These are phyloP conservation scores for Rhodotorula sp. DNA, from an alignment of 1,284 basidiomycete genomes.

Conservation along the genomic window DNA sequence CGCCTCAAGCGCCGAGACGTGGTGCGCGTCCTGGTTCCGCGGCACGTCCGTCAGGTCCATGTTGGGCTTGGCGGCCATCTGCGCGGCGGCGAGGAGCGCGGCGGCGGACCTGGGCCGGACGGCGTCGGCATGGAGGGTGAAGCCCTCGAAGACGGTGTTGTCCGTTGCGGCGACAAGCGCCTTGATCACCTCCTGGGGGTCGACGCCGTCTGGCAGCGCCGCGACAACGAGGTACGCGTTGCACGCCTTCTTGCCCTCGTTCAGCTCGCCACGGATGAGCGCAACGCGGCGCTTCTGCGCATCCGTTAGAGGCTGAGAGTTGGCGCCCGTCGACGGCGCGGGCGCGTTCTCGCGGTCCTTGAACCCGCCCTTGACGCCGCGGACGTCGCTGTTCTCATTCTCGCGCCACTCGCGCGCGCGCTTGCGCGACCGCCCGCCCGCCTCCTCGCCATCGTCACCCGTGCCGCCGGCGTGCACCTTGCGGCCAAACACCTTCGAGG, in stretches of 20 bases:
- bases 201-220: constrained; percentile 59
- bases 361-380: constrained; percentile 37
- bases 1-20: constrained; percentile 44
- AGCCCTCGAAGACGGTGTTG: constrained; percentile 71
- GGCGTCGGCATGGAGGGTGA: constrained; percentile 72
- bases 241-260: constrained; percentile 43
- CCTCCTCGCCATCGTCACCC: constrained; percentile 49
- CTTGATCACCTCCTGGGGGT: constrained; percentile 62
- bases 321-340: constrained; percentile 45
- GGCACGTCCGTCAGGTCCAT: constrained; percentile 23
- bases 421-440: constrained; percentile 52
- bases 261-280: constrained; percentile 73
- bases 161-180: constrained; percentile 66
- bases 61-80: constrained; percentile 39
- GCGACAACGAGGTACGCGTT: constrained; percentile 82
- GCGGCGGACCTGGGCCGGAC: constrained; percentile 55
- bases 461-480: constrained; percentile 42
- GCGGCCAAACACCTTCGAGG: constrained; percentile 64
- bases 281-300: constrained; percentile 91
- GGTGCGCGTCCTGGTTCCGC: constrained; percentile 30
- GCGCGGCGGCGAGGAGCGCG: constrained; percentile 35
- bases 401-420: constrained; percentile 66
- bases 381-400: constrained; percentile 31
- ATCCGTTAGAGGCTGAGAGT: constrained; percentile 61
- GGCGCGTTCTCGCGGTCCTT: constrained; percentile 50